A percentile compares a stretch with the other conserved stretches of the same genome.
phyloP scores from a whole-genome alignment of 768 basidiomycete species.

The Leccinum boreale region DNA sequence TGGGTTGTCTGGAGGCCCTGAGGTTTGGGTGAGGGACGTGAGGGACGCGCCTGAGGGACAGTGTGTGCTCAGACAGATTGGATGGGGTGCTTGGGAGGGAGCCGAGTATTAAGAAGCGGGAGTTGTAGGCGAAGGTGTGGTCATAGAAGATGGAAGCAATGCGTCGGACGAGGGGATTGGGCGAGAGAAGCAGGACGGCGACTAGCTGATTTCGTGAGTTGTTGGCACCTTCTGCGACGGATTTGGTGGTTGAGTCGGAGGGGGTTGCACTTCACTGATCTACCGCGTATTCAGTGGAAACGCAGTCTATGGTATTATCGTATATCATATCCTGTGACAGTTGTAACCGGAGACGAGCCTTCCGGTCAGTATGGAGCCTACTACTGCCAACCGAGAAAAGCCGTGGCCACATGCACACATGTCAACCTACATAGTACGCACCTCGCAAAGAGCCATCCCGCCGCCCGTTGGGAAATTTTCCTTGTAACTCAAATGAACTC shows the following conservation, averaged over 20 bases:
- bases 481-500: not conserved
- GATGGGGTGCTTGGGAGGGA: conserved; percentile 15
- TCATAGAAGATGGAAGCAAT: not conserved
- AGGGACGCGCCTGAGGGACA: conserved; percentile 33
- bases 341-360: not conserved
- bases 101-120: conserved; percentile 20
- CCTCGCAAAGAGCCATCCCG: not conserved
- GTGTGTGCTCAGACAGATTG: not conserved
- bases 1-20: conserved; percentile 32
- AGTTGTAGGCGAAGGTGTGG: conserved; percentile 16
- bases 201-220: not conserved
- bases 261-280: not conserved
- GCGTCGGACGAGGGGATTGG: not conserved
- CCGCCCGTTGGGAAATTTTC: not conserved
- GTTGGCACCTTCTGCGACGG: not conserved
- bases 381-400: not conserved
- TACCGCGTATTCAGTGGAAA: not conserved
- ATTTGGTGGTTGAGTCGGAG: not conserved
- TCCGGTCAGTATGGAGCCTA: not conserved
- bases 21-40: conserved; percentile 25
- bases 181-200: not conserved
- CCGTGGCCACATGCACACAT: not conserved
- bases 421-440: not conserved
- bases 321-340: not conserved
- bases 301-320: not conserved